Evolutionary conservation across 2,329 filamentous ascomycete species (phyloP).

Genomic region (Passalora sequoiae): DNA sequence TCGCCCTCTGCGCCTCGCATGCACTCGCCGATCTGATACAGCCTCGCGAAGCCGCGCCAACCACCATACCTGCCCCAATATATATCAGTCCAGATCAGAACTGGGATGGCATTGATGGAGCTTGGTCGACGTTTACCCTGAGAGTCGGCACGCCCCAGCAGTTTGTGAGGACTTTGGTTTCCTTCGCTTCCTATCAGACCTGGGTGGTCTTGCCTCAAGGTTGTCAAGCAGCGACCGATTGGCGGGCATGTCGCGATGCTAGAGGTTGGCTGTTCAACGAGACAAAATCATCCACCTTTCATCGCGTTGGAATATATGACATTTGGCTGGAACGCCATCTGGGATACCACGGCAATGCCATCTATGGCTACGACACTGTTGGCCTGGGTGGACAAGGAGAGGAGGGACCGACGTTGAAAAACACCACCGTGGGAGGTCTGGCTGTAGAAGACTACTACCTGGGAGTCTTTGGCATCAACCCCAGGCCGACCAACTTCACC

Average conservation of each 20-base stretch:
- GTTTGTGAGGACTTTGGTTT: conserved; percentile 54
- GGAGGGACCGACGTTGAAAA: conserved; percentile 38
- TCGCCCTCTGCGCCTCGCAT: conserved; percentile 15
- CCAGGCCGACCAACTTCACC: conserved; percentile 48
- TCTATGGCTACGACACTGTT: conserved; percentile 55
- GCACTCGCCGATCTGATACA: conserved; percentile 12
- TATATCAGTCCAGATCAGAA: conserved; percentile 28
- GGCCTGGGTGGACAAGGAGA: conserved; percentile 38
- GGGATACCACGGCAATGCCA: conserved; percentile 56
- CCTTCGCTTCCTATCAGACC: conserved; percentile 65
- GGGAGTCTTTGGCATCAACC: conserved; percentile 46
- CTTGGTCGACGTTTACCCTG: conserved; percentile 66
- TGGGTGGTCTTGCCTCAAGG: conserved; percentile 61
- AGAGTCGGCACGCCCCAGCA: conserved; percentile 52
- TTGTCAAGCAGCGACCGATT: conserved; percentile 40
- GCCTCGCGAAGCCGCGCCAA: conserved; percentile 11
- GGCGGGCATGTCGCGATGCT: conserved; percentile 45
- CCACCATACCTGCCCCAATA: conserved; percentile 25
- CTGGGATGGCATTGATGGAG: conserved; percentile 59
- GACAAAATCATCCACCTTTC: conserved; percentile 54
- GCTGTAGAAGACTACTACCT: conserved; percentile 41
- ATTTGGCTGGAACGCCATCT: conserved; percentile 54
- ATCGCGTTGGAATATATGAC: conserved; percentile 54
- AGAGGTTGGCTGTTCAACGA: conserved; percentile 58
- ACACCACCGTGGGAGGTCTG: conserved; percentile 40